Conservation (phyloP, 305 asterid genomes). For the Salvia sclarea region DNA sequence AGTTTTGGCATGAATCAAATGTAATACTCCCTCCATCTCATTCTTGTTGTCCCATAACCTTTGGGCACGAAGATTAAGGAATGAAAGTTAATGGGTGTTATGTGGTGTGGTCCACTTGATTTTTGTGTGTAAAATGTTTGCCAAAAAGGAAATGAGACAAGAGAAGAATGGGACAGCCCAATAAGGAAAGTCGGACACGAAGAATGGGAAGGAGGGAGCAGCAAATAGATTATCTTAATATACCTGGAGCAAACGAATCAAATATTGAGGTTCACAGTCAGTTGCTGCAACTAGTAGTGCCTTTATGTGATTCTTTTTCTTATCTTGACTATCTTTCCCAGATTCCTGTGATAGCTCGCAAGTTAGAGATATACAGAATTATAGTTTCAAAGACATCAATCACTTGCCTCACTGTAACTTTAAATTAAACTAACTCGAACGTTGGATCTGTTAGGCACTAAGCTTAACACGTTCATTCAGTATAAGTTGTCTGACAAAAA, state of each 20-base stretch:
- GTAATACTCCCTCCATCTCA: too few species aligned
- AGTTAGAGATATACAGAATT: slow-evolving; percentile 26
- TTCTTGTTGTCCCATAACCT: too few species aligned
- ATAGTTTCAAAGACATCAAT: slow-evolving; percentile 23
- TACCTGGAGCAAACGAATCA: slow-evolving; percentile 96
- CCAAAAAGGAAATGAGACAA: too few species aligned
- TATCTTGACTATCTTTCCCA: slow-evolving; percentile 90
- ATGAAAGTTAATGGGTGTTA: too few species aligned
- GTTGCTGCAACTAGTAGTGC: slow-evolving; percentile 90
- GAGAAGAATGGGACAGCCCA: too few species aligned
- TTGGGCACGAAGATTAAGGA: too few species aligned
- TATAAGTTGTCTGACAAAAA: neutral
- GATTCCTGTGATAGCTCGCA: slow-evolving; percentile 62
- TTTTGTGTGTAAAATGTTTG: too few species aligned
- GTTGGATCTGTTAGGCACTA: neutral
- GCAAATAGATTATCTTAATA: slow-evolving; percentile 14
- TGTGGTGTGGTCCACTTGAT: too few species aligned
- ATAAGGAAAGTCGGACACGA: too few species aligned
- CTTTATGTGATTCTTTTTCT: slow-evolving; percentile 88
- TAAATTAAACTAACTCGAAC: neutral
- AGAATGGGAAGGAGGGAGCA: too few species aligned
- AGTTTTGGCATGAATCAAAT: slow-evolving; percentile 29
- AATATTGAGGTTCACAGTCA: slow-evolving; percentile 92
- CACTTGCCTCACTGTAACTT: slow-evolving; percentile 25
- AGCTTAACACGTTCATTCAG: neutral